Evolutionary conservation across 257 asterid genomes (phyloP).

Genomic region (Jasminum sambac): DNA sequence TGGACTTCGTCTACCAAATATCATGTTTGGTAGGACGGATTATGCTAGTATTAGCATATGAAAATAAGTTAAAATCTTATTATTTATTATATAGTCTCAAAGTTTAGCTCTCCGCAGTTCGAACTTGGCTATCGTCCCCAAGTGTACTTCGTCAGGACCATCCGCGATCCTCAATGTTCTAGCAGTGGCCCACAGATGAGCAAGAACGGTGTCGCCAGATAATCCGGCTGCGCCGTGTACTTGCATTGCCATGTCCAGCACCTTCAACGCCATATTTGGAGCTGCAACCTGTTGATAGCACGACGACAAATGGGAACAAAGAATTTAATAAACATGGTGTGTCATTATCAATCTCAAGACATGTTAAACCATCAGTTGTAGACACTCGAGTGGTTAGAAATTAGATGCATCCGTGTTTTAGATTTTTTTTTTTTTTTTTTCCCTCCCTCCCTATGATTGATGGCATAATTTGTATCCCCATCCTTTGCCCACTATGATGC

Average conservation of each 20-base stretch:
- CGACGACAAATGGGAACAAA: not conserved
- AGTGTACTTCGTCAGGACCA: slow-evolving; percentile 97
- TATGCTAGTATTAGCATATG: not conserved
- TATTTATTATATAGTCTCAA: slow-evolving; percentile 23
- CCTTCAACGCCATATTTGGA: slow-evolving; percentile 87
- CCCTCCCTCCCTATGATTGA: not conserved
- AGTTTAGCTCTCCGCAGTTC: slow-evolving; percentile 82
- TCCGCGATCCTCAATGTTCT: slow-evolving; percentile 90
- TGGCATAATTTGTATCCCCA: not conserved
- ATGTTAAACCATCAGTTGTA: not conserved
- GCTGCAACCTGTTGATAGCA: slow-evolving; percentile 67
- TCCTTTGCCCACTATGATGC: not conserved
- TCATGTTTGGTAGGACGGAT: not conserved
- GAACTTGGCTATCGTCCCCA: slow-evolving; percentile 80
- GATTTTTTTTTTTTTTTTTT: no score
- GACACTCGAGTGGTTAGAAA: not conserved
- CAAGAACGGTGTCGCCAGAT: slow-evolving; percentile 79
- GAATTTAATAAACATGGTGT: not conserved
- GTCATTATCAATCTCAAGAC: not conserved
- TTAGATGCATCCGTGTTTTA: not conserved
- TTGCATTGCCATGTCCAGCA: slow-evolving; percentile 93
- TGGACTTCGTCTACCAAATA: not conserved
- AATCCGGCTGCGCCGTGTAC: slow-evolving; percentile 96
- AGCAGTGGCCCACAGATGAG: slow-evolving; percentile 88
- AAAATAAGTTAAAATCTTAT: not conserved